phyloP scores from a whole-genome alignment of 1,139 yeast genomes.

The Suhomyces yuchorum region DNA sequence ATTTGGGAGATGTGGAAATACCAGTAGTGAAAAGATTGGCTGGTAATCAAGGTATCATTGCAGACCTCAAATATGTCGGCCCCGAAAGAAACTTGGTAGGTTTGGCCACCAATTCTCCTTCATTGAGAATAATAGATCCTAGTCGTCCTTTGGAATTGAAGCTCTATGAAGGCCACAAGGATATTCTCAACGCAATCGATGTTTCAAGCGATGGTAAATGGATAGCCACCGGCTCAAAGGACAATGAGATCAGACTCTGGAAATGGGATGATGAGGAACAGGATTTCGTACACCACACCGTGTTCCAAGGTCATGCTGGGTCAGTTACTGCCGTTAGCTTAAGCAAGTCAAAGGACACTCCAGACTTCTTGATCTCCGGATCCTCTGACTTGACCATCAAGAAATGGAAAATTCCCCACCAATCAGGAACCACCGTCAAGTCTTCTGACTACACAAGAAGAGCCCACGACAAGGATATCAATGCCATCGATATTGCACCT shows the following conservation, averaged over 20 bases:
- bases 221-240: constrained; percentile 95
- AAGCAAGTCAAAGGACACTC: constrained; percentile 60
- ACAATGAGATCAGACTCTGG: constrained; percentile 85
- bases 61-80: constrained; percentile 81
- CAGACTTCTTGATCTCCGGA: constrained; percentile 79
- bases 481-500: constrained; percentile 83
- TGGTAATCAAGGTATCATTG: constrained; percentile 95
- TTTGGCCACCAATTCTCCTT: constrained; percentile 93
- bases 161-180: constrained; percentile 79
- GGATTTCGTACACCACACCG: constrained; percentile 56
- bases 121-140: constrained; percentile 70
- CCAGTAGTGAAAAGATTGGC: constrained; percentile 62
- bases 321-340: constrained; percentile 82
- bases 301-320: constrained; percentile 83
- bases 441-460: constrained; percentile 83
- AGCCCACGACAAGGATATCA: constrained; percentile 96
- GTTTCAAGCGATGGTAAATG: constrained; percentile 77
- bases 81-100: constrained; percentile 62
- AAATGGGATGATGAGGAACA: constrained; percentile 45
- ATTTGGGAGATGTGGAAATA: constrained; percentile 33
- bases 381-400: constrained; percentile 89
- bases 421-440: constrained; percentile 32
- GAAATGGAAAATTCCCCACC: constrained; percentile 76
- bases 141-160: constrained; percentile 59
- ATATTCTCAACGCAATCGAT: constrained; percentile 80